Evolutionary conservation across 768 basidiomycete species (phyloP).

Genomic region (Naematelia aurantialba): DNA sequence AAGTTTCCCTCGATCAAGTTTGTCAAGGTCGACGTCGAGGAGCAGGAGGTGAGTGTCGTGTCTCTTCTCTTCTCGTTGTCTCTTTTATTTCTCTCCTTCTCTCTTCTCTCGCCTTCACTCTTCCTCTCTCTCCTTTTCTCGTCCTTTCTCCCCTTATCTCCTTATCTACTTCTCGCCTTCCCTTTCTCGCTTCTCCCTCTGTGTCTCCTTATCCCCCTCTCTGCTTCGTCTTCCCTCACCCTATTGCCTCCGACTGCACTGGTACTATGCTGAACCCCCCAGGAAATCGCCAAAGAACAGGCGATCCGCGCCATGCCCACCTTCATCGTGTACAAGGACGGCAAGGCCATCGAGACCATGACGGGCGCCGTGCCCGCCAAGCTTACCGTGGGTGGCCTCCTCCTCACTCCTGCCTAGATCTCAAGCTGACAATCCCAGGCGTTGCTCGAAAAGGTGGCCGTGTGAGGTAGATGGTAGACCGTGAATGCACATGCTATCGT

Average conservation of each 20-base stretch:
- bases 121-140: not conserved
- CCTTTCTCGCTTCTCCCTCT: not conserved
- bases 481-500: not conserved
- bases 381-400: conserved; percentile 37
- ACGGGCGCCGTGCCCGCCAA: conserved; percentile 50
- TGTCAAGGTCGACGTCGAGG: conserved; percentile 52
- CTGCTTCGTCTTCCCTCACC: not conserved
- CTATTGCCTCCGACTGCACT: not conserved
- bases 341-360: conserved; percentile 46
- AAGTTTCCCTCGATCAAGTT: conserved; percentile 47
- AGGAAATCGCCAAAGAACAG: conserved; percentile 48
- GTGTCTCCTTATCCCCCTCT: not conserved
- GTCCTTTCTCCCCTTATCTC: not conserved
- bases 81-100: not conserved
- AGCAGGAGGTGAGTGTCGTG: conserved; percentile 38
- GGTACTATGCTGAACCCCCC: no score
- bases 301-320: conserved; percentile 52
- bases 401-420: not conserved
- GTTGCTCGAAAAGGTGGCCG: conserved; percentile 23
- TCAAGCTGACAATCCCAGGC: conserved; percentile 9
- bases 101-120: not conserved
- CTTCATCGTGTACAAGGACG: conserved; percentile 50
- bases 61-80: not conserved
- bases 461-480: conserved; percentile 10
- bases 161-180: no score